Evolutionary conservation across 169 alveolate genomes (phyloP), one percentile per base, ranked within the genome.

Genomic region (Fabrea salina): DNA sequence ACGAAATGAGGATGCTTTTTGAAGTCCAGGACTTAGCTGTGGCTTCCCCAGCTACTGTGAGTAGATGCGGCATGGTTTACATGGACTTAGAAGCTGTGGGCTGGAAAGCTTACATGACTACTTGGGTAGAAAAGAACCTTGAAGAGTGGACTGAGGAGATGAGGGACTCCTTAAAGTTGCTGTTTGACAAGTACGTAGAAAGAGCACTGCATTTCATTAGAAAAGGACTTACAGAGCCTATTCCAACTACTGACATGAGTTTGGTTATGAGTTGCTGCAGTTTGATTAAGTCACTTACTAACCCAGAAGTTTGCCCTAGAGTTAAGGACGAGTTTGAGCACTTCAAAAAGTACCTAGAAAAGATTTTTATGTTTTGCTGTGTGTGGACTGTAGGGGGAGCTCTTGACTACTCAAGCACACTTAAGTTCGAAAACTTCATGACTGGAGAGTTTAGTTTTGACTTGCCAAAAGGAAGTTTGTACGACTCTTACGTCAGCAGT

Each of bases 361-460:
- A 86, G 47, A 51, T 87, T n/a, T 91, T 82, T 72, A 86, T 89
- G 58, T 88, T 91, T 84, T 91, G 95, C 76, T 68, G 88, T 40
- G 82, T 86, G 33, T 91, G 95, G 95, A 87, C 93, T 3, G 81
- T 91, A 5, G 95, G 95, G 35, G 93, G 90, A 47, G 74, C 91
- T 39, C 80, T 91, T 22, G 84, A 84, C 0, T 67, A 74, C 11
- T 88, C 83, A 56, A 93, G 90, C 71, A 75, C 91, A 77, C 89
- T 83, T 50, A 88, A 86, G 64, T 87, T 91, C 82, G 91, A 90
- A 49, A 13, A 13, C 7, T 16, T 39, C 2, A 7, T 68, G 19
- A 43, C 44, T 16, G 44, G 78, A 19, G 78, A 68, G 3, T 44
- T 68, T 44, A 11, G 16, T n/a, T 13, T 68, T 11, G 78, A 68